Evolutionary conservation across 805 yeast species (phyloP), one percentile per base, ranked within the genome.

Genomic region (Debaryomyces tyrocola): DNA sequence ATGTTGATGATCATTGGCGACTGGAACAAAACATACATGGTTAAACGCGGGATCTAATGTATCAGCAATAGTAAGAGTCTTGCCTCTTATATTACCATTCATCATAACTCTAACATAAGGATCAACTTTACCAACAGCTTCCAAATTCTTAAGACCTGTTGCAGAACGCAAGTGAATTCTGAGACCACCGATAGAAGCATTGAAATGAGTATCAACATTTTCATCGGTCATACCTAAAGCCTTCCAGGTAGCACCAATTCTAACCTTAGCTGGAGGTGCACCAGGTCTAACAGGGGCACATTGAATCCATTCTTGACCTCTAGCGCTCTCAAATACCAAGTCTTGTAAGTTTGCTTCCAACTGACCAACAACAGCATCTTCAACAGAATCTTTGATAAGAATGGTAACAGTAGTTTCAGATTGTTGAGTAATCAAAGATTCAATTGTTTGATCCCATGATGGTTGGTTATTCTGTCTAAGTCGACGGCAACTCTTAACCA

Each of bases 401-500:
- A 87, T 65, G 50, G 74, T 78, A 24, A 86, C 54, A 20, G 70
- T 69, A 14, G 90, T 77, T 28, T 65, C 67, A 0, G 84, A 73
- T 60, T 84, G 87, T 24, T 85, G 76, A 5, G 83, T 76, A 33
- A 87, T 67, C 53, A 87, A 72, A 4, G 79, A 60, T 64, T 87
- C 95, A 46, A 82, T 64, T 24, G 75, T 62, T 56, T 82, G 82
- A 48, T 81, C 83, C 83, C 87, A 87, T 10, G 83, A 69, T 14
- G 96, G 95, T 57, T 83, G 89, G 56, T 86, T 87, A 7, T 82
- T 75, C 58, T 80, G 77, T 57, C 80, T 83, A 60, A 86, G 71
- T 28, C 78, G 76, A 70, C 94, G 80, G 45, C 82, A 79, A 5
- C 67, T 68, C 55, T 78, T 77, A n/a, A 77, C 73, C 44, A 80